A percentile compares a stretch with the other conserved stretches of the same genome.
Conservation (phyloP, 2,329 filamentous ascomycete species). For the Pseudogymnoascus sp. region DNA sequence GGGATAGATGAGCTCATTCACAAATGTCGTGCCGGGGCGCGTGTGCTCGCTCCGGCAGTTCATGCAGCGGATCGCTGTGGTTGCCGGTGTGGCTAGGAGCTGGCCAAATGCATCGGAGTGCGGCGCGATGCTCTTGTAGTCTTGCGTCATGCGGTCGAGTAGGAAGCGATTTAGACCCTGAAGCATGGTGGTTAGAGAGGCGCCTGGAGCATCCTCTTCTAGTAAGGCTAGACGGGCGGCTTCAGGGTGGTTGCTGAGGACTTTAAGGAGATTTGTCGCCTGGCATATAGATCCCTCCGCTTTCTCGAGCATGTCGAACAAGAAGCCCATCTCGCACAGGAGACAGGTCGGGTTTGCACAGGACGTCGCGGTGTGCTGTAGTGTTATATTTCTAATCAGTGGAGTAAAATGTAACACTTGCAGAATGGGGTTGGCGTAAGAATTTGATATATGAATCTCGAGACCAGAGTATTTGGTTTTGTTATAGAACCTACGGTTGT, state of each 20-base stretch:
- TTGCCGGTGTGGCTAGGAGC: conserved; percentile 63
- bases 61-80: conserved; percentile 72
- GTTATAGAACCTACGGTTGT: conserved; percentile 71
- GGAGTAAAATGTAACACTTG: conserved; percentile 91
- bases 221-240: conserved; percentile 71
- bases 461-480: conserved; percentile 85
- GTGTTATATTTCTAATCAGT: conserved; percentile 75
- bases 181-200: conserved; percentile 71
- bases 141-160: conserved; percentile 69
- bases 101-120: conserved; percentile 63
- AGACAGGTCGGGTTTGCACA: conserved; percentile 80
- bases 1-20: conserved; percentile 83
- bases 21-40: conserved; percentile 69
- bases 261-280: conserved; percentile 88
- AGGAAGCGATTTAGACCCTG: conserved; percentile 83
- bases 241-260: conserved; percentile 76
- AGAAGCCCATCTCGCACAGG: conserved; percentile 86
- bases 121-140: conserved; percentile 64
- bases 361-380: conserved; percentile 80
- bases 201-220: conserved; percentile 72
- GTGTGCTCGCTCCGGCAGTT: conserved; percentile 84
- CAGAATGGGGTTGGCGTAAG: conserved; percentile 86
- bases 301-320: conserved; percentile 98
- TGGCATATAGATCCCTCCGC: conserved; percentile 91
- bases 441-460: conserved; percentile 94